Evolutionary conservation across 371 early-diverging fungal species (phyloP), one percentile per base, ranked within the genome.

Genomic region (Syncephalastrum racemosum): DNA sequence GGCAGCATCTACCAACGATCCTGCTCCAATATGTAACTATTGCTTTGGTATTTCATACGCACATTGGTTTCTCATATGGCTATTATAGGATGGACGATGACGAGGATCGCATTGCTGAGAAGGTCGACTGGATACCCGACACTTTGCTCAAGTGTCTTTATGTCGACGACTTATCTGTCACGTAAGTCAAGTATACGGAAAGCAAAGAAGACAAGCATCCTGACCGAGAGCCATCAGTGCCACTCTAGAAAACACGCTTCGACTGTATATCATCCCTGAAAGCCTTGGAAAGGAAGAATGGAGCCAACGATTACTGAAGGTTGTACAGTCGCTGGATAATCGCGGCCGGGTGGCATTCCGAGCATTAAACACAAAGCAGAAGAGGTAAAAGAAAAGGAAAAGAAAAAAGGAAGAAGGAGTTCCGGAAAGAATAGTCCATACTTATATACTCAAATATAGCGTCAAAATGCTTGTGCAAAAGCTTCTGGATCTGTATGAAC

Each of bases 81-180:
- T 46, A 23, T 13, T 18, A 53, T 53, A 47, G 36, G 36, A 31
- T 31, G 36, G 44, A 42, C 44, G 54, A 46, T 0, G 46, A 61
- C n/a, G 64, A 71, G 16, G 63, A 60, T 23, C 50, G 44, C 4
- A 63, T 65, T 1, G 59, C 66, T 42, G 63, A 60, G 3, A 79
- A 90, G 53, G 83, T 92, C 71, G 84, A 82, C 7, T 90, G 93
- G 90, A 94, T 96, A 57, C 94, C 96, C 3, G 81, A 85, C 12
- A 75, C 69, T 25, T 55, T 97, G 10, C 60, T 96, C 20, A 87
- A 87, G 48, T 74, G 87, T 31, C 67, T 93, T 19, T 97, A 93
- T 63, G 70, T 91, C 24, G 91, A 92, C 60, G 94, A 94, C 50
- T 56, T 77, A 1, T 89, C 93, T 18, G 79, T 87, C 7, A 83